Evolutionary conservation across 305 asterid genomes (phyloP), one percentile per base, ranked within the genome.

Genomic region (Solanum aculeatissimum): DNA sequence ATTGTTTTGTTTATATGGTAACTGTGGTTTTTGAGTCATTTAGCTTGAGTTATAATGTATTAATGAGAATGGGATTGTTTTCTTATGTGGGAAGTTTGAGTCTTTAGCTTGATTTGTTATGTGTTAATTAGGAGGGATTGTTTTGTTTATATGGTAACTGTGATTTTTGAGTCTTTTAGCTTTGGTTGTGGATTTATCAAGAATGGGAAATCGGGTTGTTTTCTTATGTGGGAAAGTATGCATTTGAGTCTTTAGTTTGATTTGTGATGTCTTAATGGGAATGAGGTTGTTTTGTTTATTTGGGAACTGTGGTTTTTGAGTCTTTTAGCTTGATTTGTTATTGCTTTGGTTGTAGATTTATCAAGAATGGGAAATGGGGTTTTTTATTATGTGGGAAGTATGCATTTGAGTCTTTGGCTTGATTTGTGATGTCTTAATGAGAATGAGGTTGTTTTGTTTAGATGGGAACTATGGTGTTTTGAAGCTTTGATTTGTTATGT

Each of bases 261-360:
- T 72, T 77, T 42, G 13, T 81, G 18, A 27, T 88, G 49, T 55
- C 2, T 58, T n/a, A 9, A 29, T 14, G 23, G 23, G 21, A 74
- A 45, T 18, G 7, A n/a, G 54, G 40, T 55, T 4, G 16, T 38
- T 63, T 40, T 86, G 6, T 42, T 27, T 42, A 58, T n/a, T 38
- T 85, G 55, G 84, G 45, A 65, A 45, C 40, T 45, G 21, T 43
- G 21, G 15, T 45, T 74, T 16, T 35, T 8, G 21, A 32, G 14
- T 27, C 3, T 2, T 72, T 32, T 32, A 16, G 21, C 43, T 32
- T 32, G 47, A 66, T 9, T 66, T 32, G 14, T 66, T 15, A 3
- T 32, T 12, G 7, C 9, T 23, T 62, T 85, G 6, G 81, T 86
- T 87, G 70, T 87, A 95, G 97, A 92, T 85, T 69, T 90, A 14